Evolutionary conservation across 495 filamentous ascomycete species (phyloP).

Genomic region (Podospora bellae-mahoneyi): DNA sequence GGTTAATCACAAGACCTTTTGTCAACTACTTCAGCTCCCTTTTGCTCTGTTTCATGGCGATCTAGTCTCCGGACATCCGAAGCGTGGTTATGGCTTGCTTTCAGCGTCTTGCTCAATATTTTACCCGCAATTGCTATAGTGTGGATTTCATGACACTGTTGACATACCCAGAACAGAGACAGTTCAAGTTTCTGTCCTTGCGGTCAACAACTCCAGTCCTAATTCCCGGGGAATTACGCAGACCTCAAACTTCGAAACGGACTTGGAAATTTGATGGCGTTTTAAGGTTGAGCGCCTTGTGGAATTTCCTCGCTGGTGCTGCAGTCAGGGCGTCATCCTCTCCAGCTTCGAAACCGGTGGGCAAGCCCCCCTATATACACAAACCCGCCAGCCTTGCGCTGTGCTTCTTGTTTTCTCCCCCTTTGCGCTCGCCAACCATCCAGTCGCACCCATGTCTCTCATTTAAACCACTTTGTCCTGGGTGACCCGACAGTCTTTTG

Average conservation of each 20-base stretch:
- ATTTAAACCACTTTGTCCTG: neutral
- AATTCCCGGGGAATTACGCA: too few species aligned
- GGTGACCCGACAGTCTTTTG: neutral
- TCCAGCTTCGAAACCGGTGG: neutral
- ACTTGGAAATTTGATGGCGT: neutral
- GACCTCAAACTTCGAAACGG: too few species aligned
- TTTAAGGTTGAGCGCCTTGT: neutral
- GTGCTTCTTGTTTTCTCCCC: neutral
- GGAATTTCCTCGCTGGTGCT: neutral
- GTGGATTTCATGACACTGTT: too few species aligned
- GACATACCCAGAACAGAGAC: too few species aligned
- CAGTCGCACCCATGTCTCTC: neutral
- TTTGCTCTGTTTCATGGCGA: neutral
- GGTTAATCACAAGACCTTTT: neutral
- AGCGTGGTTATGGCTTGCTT: neutral
- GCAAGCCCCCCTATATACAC: neutral
- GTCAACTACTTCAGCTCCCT: neutral
- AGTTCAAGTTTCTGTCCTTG: too few species aligned
- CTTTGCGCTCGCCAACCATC: neutral
- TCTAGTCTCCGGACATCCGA: neutral
- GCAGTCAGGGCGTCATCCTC: neutral
- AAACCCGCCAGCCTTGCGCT: neutral
- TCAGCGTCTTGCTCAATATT: neutral
- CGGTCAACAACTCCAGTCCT: too few species aligned
- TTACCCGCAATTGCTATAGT: too few species aligned